phyloP scores from a whole-genome alignment of 495 filamentous ascomycete genomes.

The Podospora pseudocomata region DNA sequence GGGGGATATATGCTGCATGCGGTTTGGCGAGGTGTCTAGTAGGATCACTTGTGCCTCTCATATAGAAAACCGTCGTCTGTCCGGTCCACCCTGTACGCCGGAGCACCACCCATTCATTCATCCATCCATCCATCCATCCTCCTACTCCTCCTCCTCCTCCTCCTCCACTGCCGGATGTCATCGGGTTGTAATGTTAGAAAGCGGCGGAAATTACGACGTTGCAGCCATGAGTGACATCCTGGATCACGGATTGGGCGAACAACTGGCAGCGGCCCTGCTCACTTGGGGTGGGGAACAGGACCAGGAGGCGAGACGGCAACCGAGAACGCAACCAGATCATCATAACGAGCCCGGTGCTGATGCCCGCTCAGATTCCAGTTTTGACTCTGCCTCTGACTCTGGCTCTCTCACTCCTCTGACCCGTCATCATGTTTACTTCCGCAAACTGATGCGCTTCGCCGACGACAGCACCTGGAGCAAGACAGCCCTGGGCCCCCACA shows the following conservation, averaged over 20 bases:
- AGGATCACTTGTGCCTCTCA: background rate
- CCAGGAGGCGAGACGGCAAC: background rate
- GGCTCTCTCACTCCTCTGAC: background rate
- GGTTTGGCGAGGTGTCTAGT: background rate
- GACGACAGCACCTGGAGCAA: constrained; percentile 11
- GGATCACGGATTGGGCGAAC: constrained; percentile 11
- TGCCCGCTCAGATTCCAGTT: background rate
- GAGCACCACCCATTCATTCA: no score
- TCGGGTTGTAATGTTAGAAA: constrained; percentile 1
- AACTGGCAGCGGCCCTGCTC: constrained; percentile 10
- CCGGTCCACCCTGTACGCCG: background rate
- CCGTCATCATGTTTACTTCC: constrained; percentile 18
- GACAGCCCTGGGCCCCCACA: constrained; percentile 9
- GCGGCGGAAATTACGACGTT: constrained; percentile 22
- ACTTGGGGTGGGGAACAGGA: constrained; percentile 7
- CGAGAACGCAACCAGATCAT: background rate
- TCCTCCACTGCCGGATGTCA: background rate
- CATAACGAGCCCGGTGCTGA: background rate
- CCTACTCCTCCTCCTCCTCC: background rate
- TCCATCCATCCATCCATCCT: background rate
- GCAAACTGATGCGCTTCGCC: constrained; percentile 21
- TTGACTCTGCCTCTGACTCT: background rate
- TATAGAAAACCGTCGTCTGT: background rate
- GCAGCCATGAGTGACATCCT: constrained; percentile 17
- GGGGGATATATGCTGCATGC: background rate